Percentiles rank a stretch among this genome's conserved stretches.
Evolutionary conservation across 768 basidiomycete genomes (phyloP).

Genomic region (Gymnopilus junonius): DNA sequence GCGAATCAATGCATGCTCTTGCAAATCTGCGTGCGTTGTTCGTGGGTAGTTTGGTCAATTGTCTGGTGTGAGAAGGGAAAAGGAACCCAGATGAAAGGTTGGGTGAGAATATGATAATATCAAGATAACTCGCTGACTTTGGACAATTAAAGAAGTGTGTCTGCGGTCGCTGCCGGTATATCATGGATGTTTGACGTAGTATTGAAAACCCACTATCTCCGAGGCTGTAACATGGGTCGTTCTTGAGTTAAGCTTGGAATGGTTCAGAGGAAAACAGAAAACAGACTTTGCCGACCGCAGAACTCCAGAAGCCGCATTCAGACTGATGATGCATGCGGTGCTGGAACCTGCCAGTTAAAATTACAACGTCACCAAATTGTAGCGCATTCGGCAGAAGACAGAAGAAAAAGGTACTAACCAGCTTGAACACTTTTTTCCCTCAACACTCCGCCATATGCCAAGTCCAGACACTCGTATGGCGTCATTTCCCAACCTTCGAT

Average conservation of each 20-base stretch:
- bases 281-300: slow-evolving; percentile 80
- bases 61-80: slow-evolving; percentile 34
- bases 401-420: slow-evolving; percentile 42
- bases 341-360: slow-evolving; percentile 67
- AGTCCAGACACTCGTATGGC: slow-evolving; percentile 70
- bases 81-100: background rate
- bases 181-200: slow-evolving; percentile 67
- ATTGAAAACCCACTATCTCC: slow-evolving; percentile 83
- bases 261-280: slow-evolving; percentile 5
- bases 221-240: slow-evolving; percentile 45
- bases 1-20: slow-evolving; percentile 57
- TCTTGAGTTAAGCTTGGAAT: background rate
- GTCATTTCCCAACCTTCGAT: slow-evolving; percentile 81
- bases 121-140: slow-evolving; percentile 37
- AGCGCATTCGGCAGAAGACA: background rate
- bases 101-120: slow-evolving; percentile 8
- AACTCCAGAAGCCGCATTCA: slow-evolving; percentile 76
- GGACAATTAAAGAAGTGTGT: slow-evolving; percentile 64
- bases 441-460: slow-evolving; percentile 73
- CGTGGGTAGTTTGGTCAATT: slow-evolving; percentile 58
- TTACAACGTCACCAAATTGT: background rate
- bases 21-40: slow-evolving; percentile 45
- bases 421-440: slow-evolving; percentile 70
- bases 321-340: slow-evolving; percentile 76
- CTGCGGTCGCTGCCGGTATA: slow-evolving; percentile 55